Percentiles rank a stretch among this genome's conserved stretches.
phyloP scores from a whole-genome alignment of 2,329 filamentous ascomycete genomes.

The Verticillium nonalfalfae region DNA sequence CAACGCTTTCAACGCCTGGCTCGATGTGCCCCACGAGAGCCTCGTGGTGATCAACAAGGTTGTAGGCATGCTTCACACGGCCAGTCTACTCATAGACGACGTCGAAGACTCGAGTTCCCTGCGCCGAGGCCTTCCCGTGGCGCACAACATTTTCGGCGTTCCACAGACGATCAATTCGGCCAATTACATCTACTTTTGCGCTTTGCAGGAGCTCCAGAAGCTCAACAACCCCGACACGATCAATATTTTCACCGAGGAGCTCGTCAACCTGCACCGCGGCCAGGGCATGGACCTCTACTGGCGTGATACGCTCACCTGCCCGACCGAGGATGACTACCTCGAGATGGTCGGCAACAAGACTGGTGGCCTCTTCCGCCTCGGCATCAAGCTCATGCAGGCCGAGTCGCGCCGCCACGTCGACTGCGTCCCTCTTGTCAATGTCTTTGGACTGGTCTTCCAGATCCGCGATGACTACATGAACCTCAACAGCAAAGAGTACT shows the following conservation, averaged over 20 bases:
- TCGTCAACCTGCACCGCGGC: slow-evolving; percentile 77
- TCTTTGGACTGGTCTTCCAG: slow-evolving; percentile 81
- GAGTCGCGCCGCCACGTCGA: slow-evolving; percentile 54
- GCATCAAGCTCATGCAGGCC: slow-evolving; percentile 83
- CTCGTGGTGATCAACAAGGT: slow-evolving; percentile 72
- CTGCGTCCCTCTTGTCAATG: slow-evolving; percentile 78
- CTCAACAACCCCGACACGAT: slow-evolving; percentile 63
- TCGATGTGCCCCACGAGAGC: slow-evolving; percentile 64
- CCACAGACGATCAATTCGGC: slow-evolving; percentile 87
- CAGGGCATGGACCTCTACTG: slow-evolving; percentile 92
- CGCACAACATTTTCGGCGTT: slow-evolving; percentile 77
- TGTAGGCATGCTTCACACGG: slow-evolving; percentile 80
- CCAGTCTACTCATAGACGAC: slow-evolving; percentile 78
- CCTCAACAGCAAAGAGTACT: slow-evolving; percentile 68
- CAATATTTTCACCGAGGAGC: slow-evolving; percentile 71
- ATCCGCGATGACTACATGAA: slow-evolving; percentile 95
- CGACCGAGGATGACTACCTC: slow-evolving; percentile 83
- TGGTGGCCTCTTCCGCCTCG: slow-evolving; percentile 76
- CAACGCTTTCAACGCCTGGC: slow-evolving; percentile 72
- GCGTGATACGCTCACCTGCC: slow-evolving; percentile 78
- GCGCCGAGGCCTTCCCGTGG: slow-evolving; percentile 73
- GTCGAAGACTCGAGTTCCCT: slow-evolving; percentile 77
- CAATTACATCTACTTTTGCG: slow-evolving; percentile 83
- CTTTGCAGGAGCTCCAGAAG: slow-evolving; percentile 66
- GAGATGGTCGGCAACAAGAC: slow-evolving; percentile 93